These are phyloP conservation scores for Chamaenerion angustifolium DNA, from an alignment of 345 rosid species.

Conservation along the genomic window DNA sequence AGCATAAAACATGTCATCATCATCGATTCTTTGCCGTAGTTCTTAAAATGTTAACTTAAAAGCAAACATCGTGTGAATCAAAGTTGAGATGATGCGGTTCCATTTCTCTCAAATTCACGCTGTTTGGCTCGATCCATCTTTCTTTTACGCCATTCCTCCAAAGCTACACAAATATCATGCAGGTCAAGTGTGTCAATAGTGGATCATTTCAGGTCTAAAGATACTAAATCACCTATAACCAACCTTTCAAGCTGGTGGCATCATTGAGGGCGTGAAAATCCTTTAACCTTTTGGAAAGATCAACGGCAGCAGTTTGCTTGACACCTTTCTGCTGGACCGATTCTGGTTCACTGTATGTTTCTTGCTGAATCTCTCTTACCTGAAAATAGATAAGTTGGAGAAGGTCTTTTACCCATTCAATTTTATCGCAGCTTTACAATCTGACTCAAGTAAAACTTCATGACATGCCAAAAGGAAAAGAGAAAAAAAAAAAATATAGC, in stretches of 20 bases:
- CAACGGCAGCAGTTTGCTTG: slow-evolving; percentile 61
- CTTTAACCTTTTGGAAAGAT: slow-evolving; percentile 81
- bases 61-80: too few species aligned
- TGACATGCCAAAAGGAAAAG: too few species aligned
- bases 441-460: too few species aligned
- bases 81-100: slow-evolving; percentile 11
- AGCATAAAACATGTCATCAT: too few species aligned
- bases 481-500: too few species aligned
- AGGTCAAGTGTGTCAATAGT: too few species aligned
- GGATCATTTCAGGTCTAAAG: too few species aligned
- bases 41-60: too few species aligned
- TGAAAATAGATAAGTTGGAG: slow-evolving; percentile 10
- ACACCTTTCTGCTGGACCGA: slow-evolving; percentile 33
- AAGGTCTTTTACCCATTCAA: too few species aligned
- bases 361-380: slow-evolving; percentile 86
- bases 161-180: slow-evolving; percentile 23
- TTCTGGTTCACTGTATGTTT: slow-evolving; percentile 35
- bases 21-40: too few species aligned
- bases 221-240: too few species aligned
- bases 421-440: too few species aligned
- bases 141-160: slow-evolving; percentile 84
- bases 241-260: slow-evolving; percentile 69
- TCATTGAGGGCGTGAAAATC: slow-evolving; percentile 51
- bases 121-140: slow-evolving; percentile 80
- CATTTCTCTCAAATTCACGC: slow-evolving; percentile 51